Percentiles rank a stretch among this genome's conserved stretches.
These are phyloP conservation scores for Coemansia sp. DNA, from an alignment of 192 early-diverging fungal species.

Conservation along the genomic window DNA sequence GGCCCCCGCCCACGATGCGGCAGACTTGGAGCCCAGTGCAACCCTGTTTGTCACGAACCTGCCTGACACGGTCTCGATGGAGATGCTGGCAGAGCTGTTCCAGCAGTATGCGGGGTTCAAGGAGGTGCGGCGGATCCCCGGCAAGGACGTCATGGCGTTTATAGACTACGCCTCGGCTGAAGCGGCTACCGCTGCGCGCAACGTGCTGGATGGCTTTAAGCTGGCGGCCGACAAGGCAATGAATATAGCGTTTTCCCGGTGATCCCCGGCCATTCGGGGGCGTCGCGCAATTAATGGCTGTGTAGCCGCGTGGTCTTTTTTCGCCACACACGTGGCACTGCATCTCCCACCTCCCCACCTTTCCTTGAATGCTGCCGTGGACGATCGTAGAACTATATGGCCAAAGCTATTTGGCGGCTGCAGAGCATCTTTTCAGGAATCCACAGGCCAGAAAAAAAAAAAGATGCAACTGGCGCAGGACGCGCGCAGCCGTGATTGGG, in stretches of 20 bases:
- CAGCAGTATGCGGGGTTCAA: constrained; percentile 43
- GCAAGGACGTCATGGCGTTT: constrained; percentile 36
- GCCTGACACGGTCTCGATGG: constrained; percentile 20
- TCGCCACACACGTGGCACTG: too few species aligned
- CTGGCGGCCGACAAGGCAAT: constrained; percentile 25
- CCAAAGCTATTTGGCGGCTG: too few species aligned
- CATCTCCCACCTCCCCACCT: too few species aligned
- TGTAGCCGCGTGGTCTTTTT: too few species aligned
- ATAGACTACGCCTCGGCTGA: constrained; percentile 34
- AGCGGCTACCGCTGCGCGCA: constrained; percentile 29
- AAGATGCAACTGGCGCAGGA: too few species aligned
- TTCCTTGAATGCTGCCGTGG: too few species aligned
- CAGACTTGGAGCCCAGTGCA: constrained; percentile 2
- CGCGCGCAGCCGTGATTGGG: too few species aligned
- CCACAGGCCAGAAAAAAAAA: too few species aligned
- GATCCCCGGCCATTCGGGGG: too few species aligned
- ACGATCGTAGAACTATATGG: too few species aligned
- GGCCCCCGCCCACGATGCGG: constrained; percentile 1
- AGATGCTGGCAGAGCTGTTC: constrained; percentile 37
- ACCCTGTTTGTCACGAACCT: constrained; percentile 46
- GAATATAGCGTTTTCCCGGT: constrained; percentile 37
- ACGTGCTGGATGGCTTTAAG: constrained; percentile 39
- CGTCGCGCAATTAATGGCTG: too few species aligned
- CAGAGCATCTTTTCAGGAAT: too few species aligned
- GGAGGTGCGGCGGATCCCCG: constrained; percentile 30